These are phyloP conservation scores for Brachypodium distachyon DNA, from an alignment of 202 grass and related monocot species.

Conservation along the genomic window DNA sequence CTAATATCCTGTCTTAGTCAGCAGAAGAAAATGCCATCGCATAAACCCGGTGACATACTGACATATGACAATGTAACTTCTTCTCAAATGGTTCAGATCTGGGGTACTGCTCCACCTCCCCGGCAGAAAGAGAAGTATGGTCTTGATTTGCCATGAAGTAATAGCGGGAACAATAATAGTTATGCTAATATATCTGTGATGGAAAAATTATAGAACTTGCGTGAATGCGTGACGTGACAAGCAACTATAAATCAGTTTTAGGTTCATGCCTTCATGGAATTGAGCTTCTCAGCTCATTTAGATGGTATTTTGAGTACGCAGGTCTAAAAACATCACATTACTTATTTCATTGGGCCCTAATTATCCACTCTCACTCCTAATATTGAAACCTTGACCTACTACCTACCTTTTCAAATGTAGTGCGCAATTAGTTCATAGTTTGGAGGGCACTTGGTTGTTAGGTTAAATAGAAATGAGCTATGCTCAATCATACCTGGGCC, in stretches of 20 bases:
- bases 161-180: no score
- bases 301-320: no score
- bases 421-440: slow-evolving; percentile 20
- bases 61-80: background rate
- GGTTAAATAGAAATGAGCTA: slow-evolving; percentile 6
- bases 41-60: slow-evolving; percentile 14
- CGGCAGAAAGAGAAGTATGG: slow-evolving; percentile 20
- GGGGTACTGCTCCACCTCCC: slow-evolving; percentile 3
- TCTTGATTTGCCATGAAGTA: no score
- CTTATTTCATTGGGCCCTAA: background rate
- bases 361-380: background rate
- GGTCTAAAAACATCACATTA: no score
- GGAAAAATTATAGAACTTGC: background rate
- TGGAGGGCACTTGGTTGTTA: background rate
- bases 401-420: slow-evolving; percentile 16
- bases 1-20: background rate
- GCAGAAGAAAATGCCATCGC: background rate
- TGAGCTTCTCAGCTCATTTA: background rate
- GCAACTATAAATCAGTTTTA: background rate
- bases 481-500: slow-evolving; percentile 5
- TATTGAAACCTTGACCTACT: background rate
- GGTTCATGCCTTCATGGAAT: background rate
- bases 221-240: no score
- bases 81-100: slow-evolving; percentile 13
- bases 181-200: background rate